Evolutionary conservation across 2,329 filamentous ascomycete genomes (phyloP), one percentile per base, ranked within the genome.

Genomic region (Xylariales sp.): DNA sequence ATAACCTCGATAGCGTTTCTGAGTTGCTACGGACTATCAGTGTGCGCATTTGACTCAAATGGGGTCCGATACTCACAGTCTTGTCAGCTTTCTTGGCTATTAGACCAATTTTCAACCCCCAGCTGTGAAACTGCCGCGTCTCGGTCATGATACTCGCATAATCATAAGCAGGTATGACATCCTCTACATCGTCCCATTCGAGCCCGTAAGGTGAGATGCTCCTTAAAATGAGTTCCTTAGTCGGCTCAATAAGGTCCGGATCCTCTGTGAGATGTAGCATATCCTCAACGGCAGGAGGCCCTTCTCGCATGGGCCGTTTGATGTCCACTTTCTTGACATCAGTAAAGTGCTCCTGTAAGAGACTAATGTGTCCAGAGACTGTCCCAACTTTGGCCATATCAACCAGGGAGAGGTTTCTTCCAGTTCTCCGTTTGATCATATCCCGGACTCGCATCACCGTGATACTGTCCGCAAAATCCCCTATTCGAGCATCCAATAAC

Each of bases 311-410:
- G 2, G 5, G 29, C 3, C 31, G 43, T 20, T 31, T 36, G 25
- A 41, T 38, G 2, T 42, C 27, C 4, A 15, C 33, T 16, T 7
- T 15, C n/a, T 18, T 22, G 5, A 19, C n/a, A n/a, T 10, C 33
- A 18, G 14, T 15, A 22, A 19, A 7, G n/a, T 42, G 33, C 19
- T 16, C 15, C n/a, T 31, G 33, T 22, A 50, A 27, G 3, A 50
- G 19, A 8, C 39, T 22, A 21, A 46, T 45, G 15, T 50, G 47
- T 16, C 41, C 40, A 35, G 46, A 31, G 7, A 50, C 46, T n/a
- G 40, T 50, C 6, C 27, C 40, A 4, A 27, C 40, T 8, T 31
- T 35, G 12, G 27, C 25, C 33, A 42, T 42, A 5, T 38, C 41
- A 9, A 36, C 31, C 19, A 38, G 28, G 12, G 35, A 31, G 2